Conservation (phyloP, 345 rosid genomes). For the Eucalyptus regnans region DNA sequence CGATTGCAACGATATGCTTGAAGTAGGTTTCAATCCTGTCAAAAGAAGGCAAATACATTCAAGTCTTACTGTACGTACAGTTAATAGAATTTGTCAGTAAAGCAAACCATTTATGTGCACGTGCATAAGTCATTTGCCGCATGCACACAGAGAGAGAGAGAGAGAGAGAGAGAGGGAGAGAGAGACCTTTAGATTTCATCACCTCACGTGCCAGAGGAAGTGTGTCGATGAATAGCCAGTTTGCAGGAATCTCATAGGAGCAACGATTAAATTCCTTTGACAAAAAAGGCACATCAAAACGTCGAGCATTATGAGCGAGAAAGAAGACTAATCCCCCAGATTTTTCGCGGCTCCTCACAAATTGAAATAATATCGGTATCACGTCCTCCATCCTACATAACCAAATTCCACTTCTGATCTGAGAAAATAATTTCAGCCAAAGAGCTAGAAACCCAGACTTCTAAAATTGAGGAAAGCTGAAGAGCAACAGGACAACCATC, state of each 20-base stretch:
- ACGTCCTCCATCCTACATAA: constrained; percentile 71
- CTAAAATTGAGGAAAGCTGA: not conserved
- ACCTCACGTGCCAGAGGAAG: constrained; percentile 55
- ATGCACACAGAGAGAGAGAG: not conserved
- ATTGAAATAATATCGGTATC: constrained; percentile 61
- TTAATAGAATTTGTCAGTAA: not conserved
- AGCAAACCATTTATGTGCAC: not conserved
- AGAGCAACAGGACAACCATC: not conserved
- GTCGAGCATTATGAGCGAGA: constrained; percentile 73
- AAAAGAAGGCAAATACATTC: not conserved
- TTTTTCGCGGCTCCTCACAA: constrained; percentile 60
- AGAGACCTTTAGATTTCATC: constrained; percentile 48
- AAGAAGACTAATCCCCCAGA: constrained; percentile 57
- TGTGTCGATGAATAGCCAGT: constrained; percentile 68
- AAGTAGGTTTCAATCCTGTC: constrained; percentile 22
- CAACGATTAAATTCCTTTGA: constrained; percentile 57
- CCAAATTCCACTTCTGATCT: not conserved
- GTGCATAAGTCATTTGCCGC: not conserved
- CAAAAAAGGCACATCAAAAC: constrained; percentile 72
- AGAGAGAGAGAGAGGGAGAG: not conserved
- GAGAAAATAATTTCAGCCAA: not conserved
- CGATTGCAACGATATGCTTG: constrained; percentile 24
- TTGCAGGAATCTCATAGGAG: constrained; percentile 47
- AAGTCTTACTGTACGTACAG: not conserved
- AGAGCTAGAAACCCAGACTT: not conserved